phyloP scores from a whole-genome alignment of 345 rosid genomes.

The Populus tremula region DNA sequence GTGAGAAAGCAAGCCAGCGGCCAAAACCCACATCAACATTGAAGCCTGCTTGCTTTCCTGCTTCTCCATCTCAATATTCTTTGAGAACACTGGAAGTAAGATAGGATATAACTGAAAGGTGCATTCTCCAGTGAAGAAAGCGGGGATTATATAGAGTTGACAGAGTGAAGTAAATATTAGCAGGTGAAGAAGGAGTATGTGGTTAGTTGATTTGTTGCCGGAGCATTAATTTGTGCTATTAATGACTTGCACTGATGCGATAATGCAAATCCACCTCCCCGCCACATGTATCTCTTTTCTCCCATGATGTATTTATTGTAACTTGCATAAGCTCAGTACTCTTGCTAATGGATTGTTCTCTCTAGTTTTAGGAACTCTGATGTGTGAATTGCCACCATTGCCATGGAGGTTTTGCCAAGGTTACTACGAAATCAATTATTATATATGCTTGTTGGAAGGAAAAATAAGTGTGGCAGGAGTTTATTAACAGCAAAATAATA shows the following conservation, averaged over 20 bases:
- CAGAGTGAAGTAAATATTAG: conserved; percentile 57
- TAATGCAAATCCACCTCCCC: background rate
- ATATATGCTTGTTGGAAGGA: too few species aligned
- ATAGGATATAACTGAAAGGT: conserved; percentile 11
- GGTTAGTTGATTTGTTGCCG: conserved; percentile 75
- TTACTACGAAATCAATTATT: background rate
- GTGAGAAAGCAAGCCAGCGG: conserved; percentile 44
- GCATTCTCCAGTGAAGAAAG: conserved; percentile 9
- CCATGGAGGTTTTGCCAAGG: background rate
- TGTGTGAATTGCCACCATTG: background rate
- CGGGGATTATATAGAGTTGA: conserved; percentile 26
- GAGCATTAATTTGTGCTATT: conserved; percentile 51
- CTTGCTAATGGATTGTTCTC: background rate
- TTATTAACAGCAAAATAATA: too few species aligned
- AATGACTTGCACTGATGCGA: conserved; percentile 16
- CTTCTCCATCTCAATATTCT: conserved; percentile 32
- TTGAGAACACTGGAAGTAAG: background rate
- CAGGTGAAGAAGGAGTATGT: conserved; percentile 58
- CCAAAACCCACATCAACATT: conserved; percentile 35
- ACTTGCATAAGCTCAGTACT: background rate
- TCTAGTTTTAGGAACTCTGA: too few species aligned
- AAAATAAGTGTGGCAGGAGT: too few species aligned
- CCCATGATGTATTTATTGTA: background rate
- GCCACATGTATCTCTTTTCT: background rate
- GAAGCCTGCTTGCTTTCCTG: conserved; percentile 22